These are phyloP conservation scores for Tephrocybe rancida DNA, from an alignment of 768 basidiomycete species.

Conservation along the genomic window DNA sequence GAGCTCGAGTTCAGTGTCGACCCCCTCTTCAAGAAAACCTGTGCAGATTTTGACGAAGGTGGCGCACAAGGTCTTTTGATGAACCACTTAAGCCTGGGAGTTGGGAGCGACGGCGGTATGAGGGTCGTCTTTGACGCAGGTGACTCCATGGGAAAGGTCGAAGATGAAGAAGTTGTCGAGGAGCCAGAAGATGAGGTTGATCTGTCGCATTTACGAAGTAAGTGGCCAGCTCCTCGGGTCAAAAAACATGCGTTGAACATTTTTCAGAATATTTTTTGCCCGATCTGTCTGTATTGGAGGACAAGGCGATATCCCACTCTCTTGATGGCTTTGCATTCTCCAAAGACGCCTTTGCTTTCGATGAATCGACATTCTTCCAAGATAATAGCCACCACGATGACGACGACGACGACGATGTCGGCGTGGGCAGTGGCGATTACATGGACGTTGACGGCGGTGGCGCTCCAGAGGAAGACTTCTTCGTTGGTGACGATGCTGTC, in stretches of 20 bases:
- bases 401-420: slow-evolving; percentile 46
- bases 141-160: slow-evolving; percentile 79
- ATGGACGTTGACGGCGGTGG: slow-evolving; percentile 45
- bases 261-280: slow-evolving; percentile 71
- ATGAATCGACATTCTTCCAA: slow-evolving; percentile 63
- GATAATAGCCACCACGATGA: slow-evolving; percentile 48
- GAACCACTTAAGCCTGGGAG: slow-evolving; percentile 87
- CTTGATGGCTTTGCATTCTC: slow-evolving; percentile 84
- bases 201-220: slow-evolving; percentile 63
- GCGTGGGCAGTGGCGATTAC: slow-evolving; percentile 34
- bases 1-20: slow-evolving; percentile 97
- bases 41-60: slow-evolving; percentile 98
- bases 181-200: slow-evolving; percentile 75
- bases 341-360: slow-evolving; percentile 61
- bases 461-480: slow-evolving; percentile 62
- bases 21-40: slow-evolving; percentile 96
- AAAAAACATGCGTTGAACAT: slow-evolving; percentile 1
- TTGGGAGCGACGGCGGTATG: slow-evolving; percentile 79
- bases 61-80: slow-evolving; percentile 94
- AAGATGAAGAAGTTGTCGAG: slow-evolving; percentile 75
- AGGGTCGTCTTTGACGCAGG: slow-evolving; percentile 96
- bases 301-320: slow-evolving; percentile 79
- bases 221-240: slow-evolving; percentile 20
- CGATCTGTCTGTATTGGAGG: slow-evolving; percentile 60
- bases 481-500: slow-evolving; percentile 54